These are phyloP conservation scores for Barnettozyma vustinii DNA, from an alignment of 805 yeast genomes.

Conservation along the genomic window DNA sequence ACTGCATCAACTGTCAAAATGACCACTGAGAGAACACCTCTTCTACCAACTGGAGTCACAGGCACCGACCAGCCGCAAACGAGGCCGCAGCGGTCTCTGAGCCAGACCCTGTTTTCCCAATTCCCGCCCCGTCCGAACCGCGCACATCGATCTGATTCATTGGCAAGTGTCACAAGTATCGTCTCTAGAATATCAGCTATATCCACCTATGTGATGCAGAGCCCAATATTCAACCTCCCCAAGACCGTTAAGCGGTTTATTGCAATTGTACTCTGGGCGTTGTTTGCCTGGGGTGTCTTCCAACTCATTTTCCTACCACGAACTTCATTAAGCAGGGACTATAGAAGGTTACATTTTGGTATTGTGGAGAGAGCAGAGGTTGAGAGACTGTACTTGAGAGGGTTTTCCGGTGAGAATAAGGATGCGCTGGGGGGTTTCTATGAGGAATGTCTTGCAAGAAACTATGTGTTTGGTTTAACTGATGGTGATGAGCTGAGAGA, in stretches of 20 bases:
- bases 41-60: neutral
- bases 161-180: slow-evolving; percentile 11
- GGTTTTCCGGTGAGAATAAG: slow-evolving; percentile 30
- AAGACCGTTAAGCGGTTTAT: slow-evolving; percentile 16
- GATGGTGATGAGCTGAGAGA: slow-evolving; percentile 38
- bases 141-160: slow-evolving; percentile 3
- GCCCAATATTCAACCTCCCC: slow-evolving; percentile 18
- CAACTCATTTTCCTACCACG: slow-evolving; percentile 75
- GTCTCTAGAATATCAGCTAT: slow-evolving; percentile 13
- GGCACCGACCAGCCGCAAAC: neutral
- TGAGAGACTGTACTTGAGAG: slow-evolving; percentile 51
- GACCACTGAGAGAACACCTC: neutral
- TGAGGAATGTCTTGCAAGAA: slow-evolving; percentile 15
- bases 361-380: slow-evolving; percentile 63
- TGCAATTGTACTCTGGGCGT: slow-evolving; percentile 22
- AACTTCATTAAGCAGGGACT: slow-evolving; percentile 77
- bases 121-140: slow-evolving; percentile 1
- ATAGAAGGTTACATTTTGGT: slow-evolving; percentile 66
- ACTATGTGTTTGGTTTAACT: slow-evolving; percentile 30
- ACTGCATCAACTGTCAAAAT: neutral
- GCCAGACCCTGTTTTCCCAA: neutral
- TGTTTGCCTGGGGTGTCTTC: slow-evolving; percentile 31
- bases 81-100: neutral
- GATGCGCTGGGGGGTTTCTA: slow-evolving; percentile 11
- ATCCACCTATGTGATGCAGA: slow-evolving; percentile 17